Conservation (phyloP, 805 yeast genomes). For the Candida coleopterorum region DNA sequence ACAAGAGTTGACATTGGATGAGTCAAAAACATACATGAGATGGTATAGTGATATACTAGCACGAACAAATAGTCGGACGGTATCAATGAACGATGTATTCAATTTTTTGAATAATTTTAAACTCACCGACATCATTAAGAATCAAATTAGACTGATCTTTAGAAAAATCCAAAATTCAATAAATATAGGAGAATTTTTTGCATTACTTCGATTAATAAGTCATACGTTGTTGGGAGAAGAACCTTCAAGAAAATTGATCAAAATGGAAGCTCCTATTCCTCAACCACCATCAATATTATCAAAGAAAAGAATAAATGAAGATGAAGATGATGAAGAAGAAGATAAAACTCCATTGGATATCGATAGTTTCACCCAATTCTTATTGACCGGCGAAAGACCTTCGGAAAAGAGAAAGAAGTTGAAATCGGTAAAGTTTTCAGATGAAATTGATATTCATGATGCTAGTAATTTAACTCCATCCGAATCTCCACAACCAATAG, state of each 20-base stretch:
- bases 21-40: slow-evolving; percentile 77
- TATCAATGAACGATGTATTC: slow-evolving; percentile 74
- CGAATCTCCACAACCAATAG: slow-evolving; percentile 35
- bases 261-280: slow-evolving; percentile 61
- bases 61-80: slow-evolving; percentile 61
- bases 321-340: slow-evolving; percentile 34
- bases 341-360: slow-evolving; percentile 54
- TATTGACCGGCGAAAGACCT: slow-evolving; percentile 77
- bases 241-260: slow-evolving; percentile 53
- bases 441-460: slow-evolving; percentile 46
- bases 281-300: slow-evolving; percentile 75
- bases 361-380: slow-evolving; percentile 79
- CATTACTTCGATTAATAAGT: slow-evolving; percentile 72
- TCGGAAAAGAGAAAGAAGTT: slow-evolving; percentile 35
- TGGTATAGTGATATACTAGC: slow-evolving; percentile 88
- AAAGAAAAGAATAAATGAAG: slow-evolving; percentile 50
- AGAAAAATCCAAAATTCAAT: slow-evolving; percentile 50
- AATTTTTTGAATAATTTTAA: slow-evolving; percentile 74
- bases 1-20: slow-evolving; percentile 69
- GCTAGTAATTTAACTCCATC: slow-evolving; percentile 16
- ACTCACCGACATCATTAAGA: slow-evolving; percentile 47
- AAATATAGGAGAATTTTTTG: slow-evolving; percentile 89
- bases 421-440: slow-evolving; percentile 71
- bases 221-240: slow-evolving; percentile 55
- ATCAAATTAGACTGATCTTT: slow-evolving; percentile 48